These are phyloP conservation scores for Daucus carota DNA, from an alignment of 129 eudicot species.

Conservation along the genomic window DNA sequence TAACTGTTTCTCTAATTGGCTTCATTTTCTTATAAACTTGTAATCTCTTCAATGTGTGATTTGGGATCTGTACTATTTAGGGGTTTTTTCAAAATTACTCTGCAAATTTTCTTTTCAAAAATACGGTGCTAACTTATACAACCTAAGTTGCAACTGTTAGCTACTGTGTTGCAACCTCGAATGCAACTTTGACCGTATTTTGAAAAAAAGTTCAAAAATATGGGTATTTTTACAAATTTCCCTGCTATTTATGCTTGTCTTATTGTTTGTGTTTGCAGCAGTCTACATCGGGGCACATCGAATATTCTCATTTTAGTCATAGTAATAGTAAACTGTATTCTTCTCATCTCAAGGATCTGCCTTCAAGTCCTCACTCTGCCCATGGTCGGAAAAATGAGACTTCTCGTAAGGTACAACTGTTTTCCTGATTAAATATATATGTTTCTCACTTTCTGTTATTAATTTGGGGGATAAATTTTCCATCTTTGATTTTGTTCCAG, in stretches of 20 bases:
- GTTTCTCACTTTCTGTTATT: background rate
- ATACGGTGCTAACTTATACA: too few species aligned
- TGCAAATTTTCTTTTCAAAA: too few species aligned
- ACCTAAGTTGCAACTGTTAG: too few species aligned
- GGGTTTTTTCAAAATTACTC: too few species aligned
- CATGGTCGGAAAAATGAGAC: slow-evolving; percentile 49
- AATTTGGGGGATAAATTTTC: background rate
- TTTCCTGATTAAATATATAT: background rate
- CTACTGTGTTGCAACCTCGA: too few species aligned
- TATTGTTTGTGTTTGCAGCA: slow-evolving; percentile 21
- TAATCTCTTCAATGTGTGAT: background rate
- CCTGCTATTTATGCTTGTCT: too few species aligned
- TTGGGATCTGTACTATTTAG: background rate
- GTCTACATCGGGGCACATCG: slow-evolving; percentile 42
- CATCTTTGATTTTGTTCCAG: background rate
- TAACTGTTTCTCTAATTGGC: too few species aligned
- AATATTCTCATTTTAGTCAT: slow-evolving; percentile 41
- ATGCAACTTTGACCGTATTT: too few species aligned
- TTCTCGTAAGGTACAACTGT: slow-evolving; percentile 42
- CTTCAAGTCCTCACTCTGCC: slow-evolving; percentile 56
- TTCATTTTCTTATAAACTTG: background rate
- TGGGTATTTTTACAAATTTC: too few species aligned
- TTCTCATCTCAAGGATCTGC: slow-evolving; percentile 43
- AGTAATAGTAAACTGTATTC: slow-evolving; percentile 33
- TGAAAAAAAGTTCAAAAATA: too few species aligned